Evolutionary conservation across 495 filamentous ascomycete species (phyloP).

Genomic region (Xylaria curta): DNA sequence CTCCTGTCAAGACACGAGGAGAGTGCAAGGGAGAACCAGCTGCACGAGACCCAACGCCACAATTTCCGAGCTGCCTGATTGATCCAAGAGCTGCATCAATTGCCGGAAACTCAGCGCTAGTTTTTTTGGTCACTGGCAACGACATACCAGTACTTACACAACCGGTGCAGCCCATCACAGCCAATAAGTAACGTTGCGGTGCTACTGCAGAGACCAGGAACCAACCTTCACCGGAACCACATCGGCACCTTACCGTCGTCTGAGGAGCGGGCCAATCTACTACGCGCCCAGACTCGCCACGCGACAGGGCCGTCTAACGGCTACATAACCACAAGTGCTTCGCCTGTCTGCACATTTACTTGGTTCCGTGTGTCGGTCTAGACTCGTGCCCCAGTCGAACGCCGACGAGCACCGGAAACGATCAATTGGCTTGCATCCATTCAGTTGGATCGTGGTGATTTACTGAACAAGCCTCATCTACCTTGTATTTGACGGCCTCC

Average conservation of each 20-base stretch:
- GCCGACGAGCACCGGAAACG: neutral
- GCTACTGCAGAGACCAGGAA: slow-evolving; percentile 24
- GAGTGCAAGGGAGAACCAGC: neutral
- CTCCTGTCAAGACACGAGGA: neutral
- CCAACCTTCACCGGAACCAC: slow-evolving; percentile 1
- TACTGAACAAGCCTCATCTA: neutral
- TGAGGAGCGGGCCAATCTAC: slow-evolving; percentile 10
- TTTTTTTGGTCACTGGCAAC: neutral
- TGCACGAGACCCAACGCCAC: slow-evolving; percentile 26
- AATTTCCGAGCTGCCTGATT: slow-evolving; percentile 19
- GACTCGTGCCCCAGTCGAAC: slow-evolving; percentile 5
- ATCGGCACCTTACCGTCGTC: slow-evolving; percentile 8
- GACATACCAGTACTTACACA: neutral
- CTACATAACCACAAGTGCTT: slow-evolving; percentile 5
- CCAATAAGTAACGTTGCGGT: slow-evolving; percentile 32
- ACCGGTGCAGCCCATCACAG: neutral
- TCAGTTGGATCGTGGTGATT: neutral
- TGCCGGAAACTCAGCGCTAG: slow-evolving; percentile 19
- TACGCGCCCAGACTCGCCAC: slow-evolving; percentile 16
- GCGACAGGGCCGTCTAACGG: slow-evolving; percentile 2
- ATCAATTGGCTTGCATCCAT: neutral
- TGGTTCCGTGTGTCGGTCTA: slow-evolving; percentile 8
- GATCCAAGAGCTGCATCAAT: slow-evolving; percentile 20
- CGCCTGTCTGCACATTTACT: neutral
- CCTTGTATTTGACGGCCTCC: slow-evolving; percentile 14